Base-by-base conservation (phyloP, 345 rosid species). In the Moricandia arvensis region DNA sequence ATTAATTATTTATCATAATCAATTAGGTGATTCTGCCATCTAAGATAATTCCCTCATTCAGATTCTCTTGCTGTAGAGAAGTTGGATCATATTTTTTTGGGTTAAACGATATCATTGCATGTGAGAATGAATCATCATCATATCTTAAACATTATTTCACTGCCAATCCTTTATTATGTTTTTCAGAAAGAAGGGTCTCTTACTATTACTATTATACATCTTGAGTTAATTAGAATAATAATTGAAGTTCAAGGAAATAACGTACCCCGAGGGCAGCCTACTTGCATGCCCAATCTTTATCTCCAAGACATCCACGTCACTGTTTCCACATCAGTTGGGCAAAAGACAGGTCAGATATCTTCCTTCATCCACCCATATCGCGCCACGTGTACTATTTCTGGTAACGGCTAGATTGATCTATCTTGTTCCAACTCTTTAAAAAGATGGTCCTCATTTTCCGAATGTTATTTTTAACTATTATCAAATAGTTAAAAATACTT, bases 341-440 rank as follows among this genome's bases (percentile, higher is more conserved):
- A 59, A 35, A 78, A 51, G 73, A 72, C 81, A 78, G 77, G 63
- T 72, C 47, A 59, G 81, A 66, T 72, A 37, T 72, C 58, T 18
- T 71, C 8, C 0, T 27, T 66, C n/a, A 9, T 10, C 69, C 73
- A 78, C 31, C 16, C 7, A 59, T 5, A 37, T 34, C 15, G 4
- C 4, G 73, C 35, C 81, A 78, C 77, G 81, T 78, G 69, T 35
- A 26, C 0, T 15, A 3, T 66, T 59, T 78, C 15, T 37, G 24
- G 77, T 78, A 78, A 78, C 77, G 81, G 81, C 81, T 78, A 78
- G 77, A 78, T 64, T 58, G 15, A 71, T 11, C 68, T 59, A 73
- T 78, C 73, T 72, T 51, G 59, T 51, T 78, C 77, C 18, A 29
- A 4, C 30, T 4, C 54, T 53, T 57, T 29, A 15, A 51, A 27